Percentiles rank a stretch among this genome's conserved stretches.
phyloP scores from a whole-genome alignment of 805 yeast species.

The Candida morakotiae region DNA sequence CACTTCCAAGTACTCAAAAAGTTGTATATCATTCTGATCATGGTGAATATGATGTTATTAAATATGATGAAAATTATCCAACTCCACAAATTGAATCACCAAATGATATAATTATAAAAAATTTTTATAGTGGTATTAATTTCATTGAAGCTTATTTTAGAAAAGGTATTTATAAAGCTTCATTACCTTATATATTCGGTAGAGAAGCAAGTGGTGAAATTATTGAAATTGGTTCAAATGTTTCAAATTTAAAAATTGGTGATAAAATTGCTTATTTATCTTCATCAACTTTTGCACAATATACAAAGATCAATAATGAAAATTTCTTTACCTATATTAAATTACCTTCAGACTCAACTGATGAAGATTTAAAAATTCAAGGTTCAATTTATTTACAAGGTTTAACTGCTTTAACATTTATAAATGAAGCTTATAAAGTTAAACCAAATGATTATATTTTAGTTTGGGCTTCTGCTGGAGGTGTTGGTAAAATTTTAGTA shows the following conservation, averaged over 20 bases:
- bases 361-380: conserved; percentile 47
- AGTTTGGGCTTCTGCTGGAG: conserved; percentile 95
- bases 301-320: conserved; percentile 42
- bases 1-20: conserved; percentile 53
- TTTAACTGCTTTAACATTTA: conserved; percentile 72
- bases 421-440: conserved; percentile 61
- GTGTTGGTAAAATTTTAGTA: conserved; percentile 71
- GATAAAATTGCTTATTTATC: conserved; percentile 64
- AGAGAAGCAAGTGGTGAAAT: conserved; percentile 72
- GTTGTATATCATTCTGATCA: conserved; percentile 54
- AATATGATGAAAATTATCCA: conserved; percentile 47
- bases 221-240: conserved; percentile 59
- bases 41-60: conserved; percentile 54
- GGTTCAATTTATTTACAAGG: conserved; percentile 70
- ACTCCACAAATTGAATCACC: conserved; percentile 53
- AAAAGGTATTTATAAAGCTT: conserved; percentile 65
- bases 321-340: conserved; percentile 25
- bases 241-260: conserved; percentile 54
- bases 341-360: conserved; percentile 45
- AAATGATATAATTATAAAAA: conserved; percentile 63
- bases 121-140: conserved; percentile 75
- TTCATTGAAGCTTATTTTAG: conserved; percentile 83
- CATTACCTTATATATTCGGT: conserved; percentile 63
- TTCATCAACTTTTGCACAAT: conserved; percentile 65
- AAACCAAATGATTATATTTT: conserved; percentile 67